These are phyloP conservation scores for Lactifluus pinguis DNA, from an alignment of 768 basidiomycete species.

Conservation along the genomic window DNA sequence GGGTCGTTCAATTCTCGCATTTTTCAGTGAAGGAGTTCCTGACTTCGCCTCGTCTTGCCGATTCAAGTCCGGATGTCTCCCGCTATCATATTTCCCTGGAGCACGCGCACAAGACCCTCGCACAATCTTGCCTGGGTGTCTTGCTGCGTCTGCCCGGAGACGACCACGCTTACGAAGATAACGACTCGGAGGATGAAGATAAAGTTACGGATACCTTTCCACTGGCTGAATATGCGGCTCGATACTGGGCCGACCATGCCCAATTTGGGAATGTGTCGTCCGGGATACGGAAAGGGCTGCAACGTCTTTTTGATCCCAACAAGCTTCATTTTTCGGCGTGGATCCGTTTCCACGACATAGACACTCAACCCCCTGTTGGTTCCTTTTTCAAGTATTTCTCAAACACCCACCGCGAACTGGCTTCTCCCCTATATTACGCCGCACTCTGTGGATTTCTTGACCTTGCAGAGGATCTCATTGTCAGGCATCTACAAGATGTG, in stretches of 20 bases:
- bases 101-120: not conserved
- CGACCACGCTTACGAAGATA: not conserved
- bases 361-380: not conserved
- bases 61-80: not conserved
- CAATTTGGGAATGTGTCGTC: not conserved
- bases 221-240: not conserved
- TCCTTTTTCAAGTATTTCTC: not conserved
- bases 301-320: too few relatives aligned
- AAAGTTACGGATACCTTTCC: not conserved
- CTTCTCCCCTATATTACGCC: not conserved
- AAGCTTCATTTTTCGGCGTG: too few relatives aligned
- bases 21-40: not conserved
- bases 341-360: not conserved
- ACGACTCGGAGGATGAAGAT: too few relatives aligned
- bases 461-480: not conserved
- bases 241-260: not conserved
- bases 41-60: not conserved
- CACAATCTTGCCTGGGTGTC: not conserved
- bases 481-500: not conserved
- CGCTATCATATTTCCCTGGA: not conserved
- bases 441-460: not conserved
- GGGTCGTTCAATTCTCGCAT: not conserved
- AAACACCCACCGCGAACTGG: not conserved
- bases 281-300: not conserved
- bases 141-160: not conserved